Percentiles rank a stretch among this genome's conserved stretches.
Conservation (phyloP, 2,329 filamentous ascomycete genomes). For the Drechmeria coniospora region DNA sequence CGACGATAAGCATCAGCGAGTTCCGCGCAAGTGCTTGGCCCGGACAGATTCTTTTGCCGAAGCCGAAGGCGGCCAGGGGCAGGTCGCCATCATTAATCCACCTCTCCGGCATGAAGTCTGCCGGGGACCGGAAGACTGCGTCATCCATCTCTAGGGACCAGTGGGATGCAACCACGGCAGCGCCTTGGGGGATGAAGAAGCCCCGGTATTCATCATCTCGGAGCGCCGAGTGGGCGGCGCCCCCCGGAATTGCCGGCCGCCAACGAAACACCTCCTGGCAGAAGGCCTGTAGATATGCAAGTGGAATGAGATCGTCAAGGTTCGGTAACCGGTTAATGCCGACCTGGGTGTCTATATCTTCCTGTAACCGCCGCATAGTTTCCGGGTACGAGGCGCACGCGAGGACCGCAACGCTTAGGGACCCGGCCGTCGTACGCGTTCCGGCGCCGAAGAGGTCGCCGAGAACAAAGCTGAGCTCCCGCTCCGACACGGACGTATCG, state of each 20-base stretch:
- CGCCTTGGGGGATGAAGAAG: slow-evolving; percentile 27
- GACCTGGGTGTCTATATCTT: slow-evolving; percentile 35
- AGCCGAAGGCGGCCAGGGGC: slow-evolving; percentile 2
- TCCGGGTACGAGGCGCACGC: slow-evolving; percentile 1
- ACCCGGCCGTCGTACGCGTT: slow-evolving; percentile 31
- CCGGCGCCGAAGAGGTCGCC: slow-evolving; percentile 27
- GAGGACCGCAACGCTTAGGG: slow-evolving; percentile 11
- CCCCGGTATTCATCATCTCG: slow-evolving; percentile 31
- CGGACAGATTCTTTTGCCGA: slow-evolving; percentile 2
- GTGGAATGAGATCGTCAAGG: slow-evolving; percentile 28
- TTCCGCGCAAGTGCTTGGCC: slow-evolving; percentile 1
- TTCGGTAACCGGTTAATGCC: slow-evolving; percentile 29
- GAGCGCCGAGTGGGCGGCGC: slow-evolving; percentile 32
- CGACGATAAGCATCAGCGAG: background rate
- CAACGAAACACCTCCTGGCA: slow-evolving; percentile 42
- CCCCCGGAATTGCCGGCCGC: slow-evolving; percentile 29
- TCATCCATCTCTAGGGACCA: slow-evolving; percentile 3
- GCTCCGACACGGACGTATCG: background rate
- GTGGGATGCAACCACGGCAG: slow-evolving; percentile 1
- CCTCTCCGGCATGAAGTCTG: slow-evolving; percentile 1
- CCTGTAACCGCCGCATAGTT: slow-evolving; percentile 21
- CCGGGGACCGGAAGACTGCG: background rate
- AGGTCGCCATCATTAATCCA: slow-evolving; percentile 2
- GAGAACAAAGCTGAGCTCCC: slow-evolving; percentile 28
- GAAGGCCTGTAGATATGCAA: slow-evolving; percentile 38